These are phyloP conservation scores for Aspergillus ruber DNA, from an alignment of 2,329 filamentous ascomycete genomes.

Conservation along the genomic window DNA sequence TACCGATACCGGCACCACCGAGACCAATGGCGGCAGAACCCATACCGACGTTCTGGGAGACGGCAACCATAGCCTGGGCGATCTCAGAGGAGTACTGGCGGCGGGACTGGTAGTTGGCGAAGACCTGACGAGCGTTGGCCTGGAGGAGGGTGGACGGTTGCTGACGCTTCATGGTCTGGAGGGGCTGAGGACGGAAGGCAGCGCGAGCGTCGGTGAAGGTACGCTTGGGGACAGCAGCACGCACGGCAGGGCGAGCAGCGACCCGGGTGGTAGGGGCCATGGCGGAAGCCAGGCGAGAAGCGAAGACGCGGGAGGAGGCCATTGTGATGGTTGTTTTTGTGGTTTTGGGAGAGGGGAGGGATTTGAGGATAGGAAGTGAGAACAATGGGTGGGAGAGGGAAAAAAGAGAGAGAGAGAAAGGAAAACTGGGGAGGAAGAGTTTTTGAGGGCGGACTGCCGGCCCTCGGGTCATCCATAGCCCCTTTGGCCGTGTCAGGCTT, in stretches of 20 bases:
- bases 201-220: slow-evolving; percentile 54
- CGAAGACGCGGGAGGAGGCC: slow-evolving; percentile 70
- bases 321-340: slow-evolving; percentile 57
- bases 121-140: slow-evolving; percentile 58
- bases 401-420: slow-evolving; percentile 13
- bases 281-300: slow-evolving; percentile 65
- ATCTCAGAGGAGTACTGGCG: slow-evolving; percentile 84
- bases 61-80: slow-evolving; percentile 76
- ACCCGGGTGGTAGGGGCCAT: slow-evolving; percentile 67
- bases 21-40: slow-evolving; percentile 86
- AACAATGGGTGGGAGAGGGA: slow-evolving; percentile 10
- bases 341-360: slow-evolving; percentile 16
- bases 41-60: slow-evolving; percentile 88
- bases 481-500: background rate
- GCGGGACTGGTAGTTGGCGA: slow-evolving; percentile 53
- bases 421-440: slow-evolving; percentile 26
- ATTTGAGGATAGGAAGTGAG: slow-evolving; percentile 16
- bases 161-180: slow-evolving; percentile 71
- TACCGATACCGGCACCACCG: slow-evolving; percentile 89
- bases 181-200: slow-evolving; percentile 40
- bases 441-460: slow-evolving; percentile 1
- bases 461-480: background rate
- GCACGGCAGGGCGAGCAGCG: slow-evolving; percentile 69
- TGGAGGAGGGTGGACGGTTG: slow-evolving; percentile 61
- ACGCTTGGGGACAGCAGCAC: slow-evolving; percentile 65